Conservation (phyloP, 495 filamentous ascomycete species). For the Trichoderma parareesei region DNA sequence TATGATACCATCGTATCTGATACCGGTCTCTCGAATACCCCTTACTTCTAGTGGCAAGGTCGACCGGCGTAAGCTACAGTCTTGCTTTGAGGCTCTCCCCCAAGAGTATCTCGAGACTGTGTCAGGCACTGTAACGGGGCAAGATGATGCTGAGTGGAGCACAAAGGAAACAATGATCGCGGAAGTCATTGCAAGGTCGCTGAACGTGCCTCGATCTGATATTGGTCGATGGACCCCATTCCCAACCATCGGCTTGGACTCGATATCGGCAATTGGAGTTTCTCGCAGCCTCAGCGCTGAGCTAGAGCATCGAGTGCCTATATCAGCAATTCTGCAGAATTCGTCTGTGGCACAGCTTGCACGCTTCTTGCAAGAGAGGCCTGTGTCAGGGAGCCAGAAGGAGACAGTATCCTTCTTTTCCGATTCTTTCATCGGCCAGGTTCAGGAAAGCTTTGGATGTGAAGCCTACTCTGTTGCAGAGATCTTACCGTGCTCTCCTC, state of each 20-base stretch:
- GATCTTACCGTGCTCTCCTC: constrained; percentile 68
- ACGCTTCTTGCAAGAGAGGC: neutral
- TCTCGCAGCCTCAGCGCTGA: constrained; percentile 40
- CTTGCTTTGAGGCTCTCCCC: constrained; percentile 16
- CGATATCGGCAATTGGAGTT: constrained; percentile 67
- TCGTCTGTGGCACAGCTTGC: constrained; percentile 50
- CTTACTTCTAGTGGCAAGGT: constrained; percentile 57
- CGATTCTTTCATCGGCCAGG: constrained; percentile 22
- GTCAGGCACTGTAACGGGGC: constrained; percentile 26
- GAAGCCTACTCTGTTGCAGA: constrained; percentile 33
- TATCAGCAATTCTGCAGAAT: constrained; percentile 57
- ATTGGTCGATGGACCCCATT: constrained; percentile 48
- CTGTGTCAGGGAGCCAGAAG: neutral
- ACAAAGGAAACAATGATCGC: constrained; percentile 42
- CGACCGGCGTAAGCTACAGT: constrained; percentile 29
- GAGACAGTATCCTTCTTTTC: constrained; percentile 27
- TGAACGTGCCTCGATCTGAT: constrained; percentile 39
- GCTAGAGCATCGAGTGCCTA: constrained; percentile 38
- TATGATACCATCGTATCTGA: constrained; percentile 58
- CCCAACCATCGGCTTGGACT: constrained; percentile 59
- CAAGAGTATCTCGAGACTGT: constrained; percentile 16
- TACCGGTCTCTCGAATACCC: constrained; percentile 58
- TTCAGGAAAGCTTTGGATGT: constrained; percentile 25
- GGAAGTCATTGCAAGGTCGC: constrained; percentile 29
- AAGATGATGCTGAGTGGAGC: constrained; percentile 41